Evolutionary conservation across 2,329 filamentous ascomycete species (phyloP).

Genomic region (Phyllosticta ampelicida): DNA sequence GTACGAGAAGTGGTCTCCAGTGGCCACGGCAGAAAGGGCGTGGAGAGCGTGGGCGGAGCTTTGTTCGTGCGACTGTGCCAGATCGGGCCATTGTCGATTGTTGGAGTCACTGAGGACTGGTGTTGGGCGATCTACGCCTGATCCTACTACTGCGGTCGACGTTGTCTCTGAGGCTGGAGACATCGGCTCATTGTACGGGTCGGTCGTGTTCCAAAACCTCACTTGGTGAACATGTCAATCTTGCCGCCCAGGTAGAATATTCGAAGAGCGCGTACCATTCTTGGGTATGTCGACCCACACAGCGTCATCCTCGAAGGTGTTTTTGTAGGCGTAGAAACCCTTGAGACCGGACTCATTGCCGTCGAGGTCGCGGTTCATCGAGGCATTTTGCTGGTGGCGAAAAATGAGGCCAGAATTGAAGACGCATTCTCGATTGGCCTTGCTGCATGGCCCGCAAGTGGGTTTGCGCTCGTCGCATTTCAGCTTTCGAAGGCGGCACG

Average conservation of each 20-base stretch:
- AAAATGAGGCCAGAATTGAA: slow-evolving; percentile 54
- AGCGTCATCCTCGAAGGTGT: slow-evolving; percentile 50
- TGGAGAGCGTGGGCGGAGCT: slow-evolving; percentile 41
- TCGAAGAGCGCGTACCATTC: slow-evolving; percentile 33
- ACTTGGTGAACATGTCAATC: slow-evolving; percentile 29
- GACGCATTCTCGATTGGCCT: slow-evolving; percentile 49
- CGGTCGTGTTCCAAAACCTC: slow-evolving; percentile 51
- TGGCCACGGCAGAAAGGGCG: slow-evolving; percentile 43
- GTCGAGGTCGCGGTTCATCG: slow-evolving; percentile 46
- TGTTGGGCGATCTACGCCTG: background rate
- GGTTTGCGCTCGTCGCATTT: slow-evolving; percentile 56
- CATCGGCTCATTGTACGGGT: slow-evolving; percentile 46
- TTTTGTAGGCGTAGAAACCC: slow-evolving; percentile 55
- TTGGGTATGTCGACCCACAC: slow-evolving; percentile 54
- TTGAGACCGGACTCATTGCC: slow-evolving; percentile 39
- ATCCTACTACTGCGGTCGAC: background rate
- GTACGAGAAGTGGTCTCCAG: slow-evolving; percentile 29
- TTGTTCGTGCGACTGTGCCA: slow-evolving; percentile 15
- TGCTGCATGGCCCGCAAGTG: slow-evolving; percentile 49
- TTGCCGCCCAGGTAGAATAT: slow-evolving; percentile 10
- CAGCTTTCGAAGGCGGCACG: slow-evolving; percentile 50
- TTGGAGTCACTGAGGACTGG: background rate
- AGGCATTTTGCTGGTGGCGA: slow-evolving; percentile 59
- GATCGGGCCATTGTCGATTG: slow-evolving; percentile 10
- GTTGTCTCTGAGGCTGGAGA: slow-evolving; percentile 17